Base-by-base conservation (phyloP, 441 rosid species). In the Gossypium laxum region DNA sequence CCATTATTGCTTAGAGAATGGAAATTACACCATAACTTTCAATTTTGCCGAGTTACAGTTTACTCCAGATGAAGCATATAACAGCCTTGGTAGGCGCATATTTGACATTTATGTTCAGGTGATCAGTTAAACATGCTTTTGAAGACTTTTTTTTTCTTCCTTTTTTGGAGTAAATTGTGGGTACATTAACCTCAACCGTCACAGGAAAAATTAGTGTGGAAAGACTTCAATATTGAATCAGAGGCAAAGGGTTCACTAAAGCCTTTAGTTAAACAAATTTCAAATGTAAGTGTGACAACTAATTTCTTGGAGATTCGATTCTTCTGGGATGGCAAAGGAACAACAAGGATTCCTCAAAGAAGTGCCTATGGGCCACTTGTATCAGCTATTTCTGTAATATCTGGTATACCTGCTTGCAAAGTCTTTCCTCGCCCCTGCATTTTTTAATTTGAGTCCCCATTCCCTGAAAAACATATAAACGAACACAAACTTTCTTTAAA, bases 241-340 rank as follows among this genome's bases (percentile, higher is more conserved):
- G 83, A 78, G 43, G 89, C 89, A 38, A 77, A 70, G 48, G 81
- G 82, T 48, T 83, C 84, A 74, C 75, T 54, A 51, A 85, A 68
- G 63, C 85, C 86, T 75, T 58, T 69, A 34, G 76, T 58, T 0
- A 79, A 75, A 76, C 17, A 45, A 43, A 66, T 71, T 70, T 74
- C 70, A 70, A 74, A 63, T 61, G 82, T 74, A 59, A 78, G 72
- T 47, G 85, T 84, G 70, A 74, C 82, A 2, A 76, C 77, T 75
- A 80, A 84, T 75, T 75, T 82, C 74, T 67, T 88, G 69, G 84
- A 87, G 54, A 79, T 90, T 70, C 86, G 87, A 15, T 82, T 90
- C 61, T 74, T 67, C 71, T 90, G 89, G 88, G 84, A 79, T 8
- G 96, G 96, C 30, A 90, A 84, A 87, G 93, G 96, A 74, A 88